Conservation (phyloP, 1,284 basidiomycete genomes). For the Pulchroboletus neoregius region DNA sequence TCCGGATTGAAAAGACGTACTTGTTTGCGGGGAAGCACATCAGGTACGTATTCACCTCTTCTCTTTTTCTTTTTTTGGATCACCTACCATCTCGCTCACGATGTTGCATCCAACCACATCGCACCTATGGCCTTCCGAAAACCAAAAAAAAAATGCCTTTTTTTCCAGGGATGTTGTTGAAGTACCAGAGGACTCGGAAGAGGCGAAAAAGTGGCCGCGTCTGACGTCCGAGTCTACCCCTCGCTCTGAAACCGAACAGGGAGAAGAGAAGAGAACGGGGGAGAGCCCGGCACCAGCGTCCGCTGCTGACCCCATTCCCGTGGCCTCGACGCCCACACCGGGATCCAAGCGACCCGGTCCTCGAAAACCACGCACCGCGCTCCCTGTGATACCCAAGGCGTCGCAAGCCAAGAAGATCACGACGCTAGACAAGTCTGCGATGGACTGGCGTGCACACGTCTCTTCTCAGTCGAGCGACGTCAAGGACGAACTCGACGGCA, state of each 20-base stretch:
- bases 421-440: constrained; percentile 76
- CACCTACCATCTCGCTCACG: neutral
- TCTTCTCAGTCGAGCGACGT: constrained; percentile 41
- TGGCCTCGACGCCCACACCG: constrained; percentile 16
- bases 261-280: neutral
- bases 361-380: constrained; percentile 55
- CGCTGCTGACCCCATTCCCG: constrained; percentile 10
- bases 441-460: constrained; percentile 78
- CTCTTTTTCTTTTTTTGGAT: neutral
- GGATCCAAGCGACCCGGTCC: constrained; percentile 52
- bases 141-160: neutral
- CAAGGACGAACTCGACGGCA: constrained; percentile 68
- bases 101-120: neutral
- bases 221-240: constrained; percentile 23
- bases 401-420: constrained; percentile 69
- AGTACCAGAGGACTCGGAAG: constrained; percentile 64
- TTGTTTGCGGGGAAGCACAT: constrained; percentile 72
- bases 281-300: neutral
- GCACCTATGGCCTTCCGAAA: neutral
- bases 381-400: constrained; percentile 46
- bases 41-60: constrained; percentile 44
- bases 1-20: constrained; percentile 66
- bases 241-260: neutral
- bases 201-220: constrained; percentile 65
- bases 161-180: constrained; percentile 62